A percentile compares a stretch with the other conserved stretches of the same genome.
phyloP scores from a whole-genome alignment of 1,139 yeast genomes.

The Sugiyamaella neomexicana region DNA sequence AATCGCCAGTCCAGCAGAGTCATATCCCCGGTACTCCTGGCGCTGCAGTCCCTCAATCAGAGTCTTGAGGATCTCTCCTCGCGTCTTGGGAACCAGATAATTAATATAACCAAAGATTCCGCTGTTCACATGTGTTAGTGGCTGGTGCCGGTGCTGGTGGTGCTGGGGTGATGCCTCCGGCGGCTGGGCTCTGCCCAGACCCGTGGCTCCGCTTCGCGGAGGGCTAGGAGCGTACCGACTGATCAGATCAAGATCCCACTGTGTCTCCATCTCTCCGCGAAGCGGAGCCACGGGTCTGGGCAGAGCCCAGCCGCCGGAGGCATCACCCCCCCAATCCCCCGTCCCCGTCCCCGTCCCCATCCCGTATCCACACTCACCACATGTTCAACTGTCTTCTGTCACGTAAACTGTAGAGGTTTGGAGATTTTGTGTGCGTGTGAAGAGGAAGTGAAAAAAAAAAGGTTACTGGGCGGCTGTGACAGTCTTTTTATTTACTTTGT shows the following conservation, averaged over 20 bases:
- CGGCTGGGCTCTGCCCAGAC: constrained; percentile 1
- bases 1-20: constrained; percentile 93
- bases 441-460: not conserved
- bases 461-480: not conserved
- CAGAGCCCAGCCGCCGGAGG: not conserved
- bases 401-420: not conserved
- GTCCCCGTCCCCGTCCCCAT: not conserved
- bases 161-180: no score
- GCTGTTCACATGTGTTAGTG: constrained; percentile 41
- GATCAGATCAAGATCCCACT: no score
- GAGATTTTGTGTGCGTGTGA: not conserved
- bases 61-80: constrained; percentile 90
- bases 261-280: no score
- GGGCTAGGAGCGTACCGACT: not conserved
- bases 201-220: constrained; percentile 1
- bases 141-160: no score
- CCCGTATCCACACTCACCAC: constrained; percentile 8
- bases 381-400: not conserved
- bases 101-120: constrained; percentile 99
- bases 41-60: constrained; percentile 89
- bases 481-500: not conserved
- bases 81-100: constrained; percentile 84
- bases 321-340: not conserved
- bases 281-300: not conserved
- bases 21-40: constrained; percentile 97